Conservation (phyloP, 129 eudicot genomes). For the Escallonia herrerae region DNA sequence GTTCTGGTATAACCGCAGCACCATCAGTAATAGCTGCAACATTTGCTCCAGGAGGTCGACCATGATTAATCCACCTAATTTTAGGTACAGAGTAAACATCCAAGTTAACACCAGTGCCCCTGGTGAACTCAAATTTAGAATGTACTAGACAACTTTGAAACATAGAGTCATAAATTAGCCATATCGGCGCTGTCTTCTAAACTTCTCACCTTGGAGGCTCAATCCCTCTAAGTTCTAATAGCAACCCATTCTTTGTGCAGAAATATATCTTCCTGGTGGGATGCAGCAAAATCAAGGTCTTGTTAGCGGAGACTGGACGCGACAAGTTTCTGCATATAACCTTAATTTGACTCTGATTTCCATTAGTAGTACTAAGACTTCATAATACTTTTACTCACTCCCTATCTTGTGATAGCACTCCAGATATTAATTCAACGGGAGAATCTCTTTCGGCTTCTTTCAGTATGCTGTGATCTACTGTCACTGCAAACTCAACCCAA, state of each 20-base stretch:
- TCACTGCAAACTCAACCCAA: slow-evolving; percentile 64
- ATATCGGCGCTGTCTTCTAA: too few species aligned
- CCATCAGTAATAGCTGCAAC: slow-evolving; percentile 72
- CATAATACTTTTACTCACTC: slow-evolving; percentile 42
- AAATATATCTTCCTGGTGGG: slow-evolving; percentile 61
- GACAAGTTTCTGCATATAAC: not conserved
- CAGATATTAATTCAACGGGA: slow-evolving; percentile 31
- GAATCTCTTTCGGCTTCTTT: slow-evolving; percentile 19
- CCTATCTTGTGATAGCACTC: slow-evolving; percentile 52
- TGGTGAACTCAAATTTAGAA: not conserved
- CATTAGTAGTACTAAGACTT: not conserved
- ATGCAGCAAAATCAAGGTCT: slow-evolving; percentile 15
- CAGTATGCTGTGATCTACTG: slow-evolving; percentile 17
- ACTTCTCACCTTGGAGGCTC: slow-evolving; percentile 61
- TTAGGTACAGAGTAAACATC: not conserved
- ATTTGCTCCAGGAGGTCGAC: slow-evolving; percentile 86
- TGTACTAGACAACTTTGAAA: not conserved
- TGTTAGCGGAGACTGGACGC: not conserved
- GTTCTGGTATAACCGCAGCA: slow-evolving; percentile 35
- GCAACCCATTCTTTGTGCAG: slow-evolving; percentile 63
- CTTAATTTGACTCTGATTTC: slow-evolving; percentile 2
- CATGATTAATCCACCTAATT: slow-evolving; percentile 67
- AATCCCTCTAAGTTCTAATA: slow-evolving; percentile 52
- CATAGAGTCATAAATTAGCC: not conserved
- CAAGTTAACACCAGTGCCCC: slow-evolving; percentile 8